phyloP scores from a whole-genome alignment of 2,329 filamentous ascomycete species.

The Hypomyces rosellus region DNA sequence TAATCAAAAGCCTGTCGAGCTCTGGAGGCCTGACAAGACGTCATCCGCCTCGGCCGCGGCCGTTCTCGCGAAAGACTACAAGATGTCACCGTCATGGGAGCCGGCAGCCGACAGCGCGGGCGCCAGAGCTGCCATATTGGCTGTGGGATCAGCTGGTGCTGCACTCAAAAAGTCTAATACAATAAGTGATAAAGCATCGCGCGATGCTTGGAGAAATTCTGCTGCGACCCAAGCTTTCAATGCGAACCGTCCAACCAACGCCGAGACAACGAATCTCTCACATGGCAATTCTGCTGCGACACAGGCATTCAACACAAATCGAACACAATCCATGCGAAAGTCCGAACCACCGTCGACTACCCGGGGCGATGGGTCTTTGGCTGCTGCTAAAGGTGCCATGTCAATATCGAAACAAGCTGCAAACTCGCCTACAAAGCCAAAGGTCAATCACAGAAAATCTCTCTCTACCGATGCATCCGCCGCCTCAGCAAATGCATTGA shows the following conservation, averaged over 20 bases:
- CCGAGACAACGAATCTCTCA: conserved; percentile 15
- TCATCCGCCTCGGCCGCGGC: conserved; percentile 45
- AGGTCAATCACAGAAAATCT: conserved; percentile 7
- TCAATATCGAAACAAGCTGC: conserved; percentile 52
- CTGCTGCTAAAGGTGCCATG: conserved; percentile 74
- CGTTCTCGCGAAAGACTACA: conserved; percentile 36
- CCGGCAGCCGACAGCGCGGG: conserved; percentile 58
- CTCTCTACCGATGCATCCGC: conserved; percentile 26
- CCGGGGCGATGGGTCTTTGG: conserved; percentile 58
- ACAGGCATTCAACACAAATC: conserved; percentile 32
- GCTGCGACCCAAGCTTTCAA: conserved; percentile 64
- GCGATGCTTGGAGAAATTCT: conserved; percentile 52
- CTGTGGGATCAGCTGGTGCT: conserved; percentile 36
- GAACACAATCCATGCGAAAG: conserved; percentile 22
- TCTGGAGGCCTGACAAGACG: conserved; percentile 58
- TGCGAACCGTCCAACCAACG: conserved; percentile 17
- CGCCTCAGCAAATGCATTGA: conserved; percentile 62
- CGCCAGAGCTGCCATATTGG: conserved; percentile 68
- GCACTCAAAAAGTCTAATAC: conserved; percentile 21
- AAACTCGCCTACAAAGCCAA: conserved; percentile 49
- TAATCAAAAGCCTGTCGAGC: conserved; percentile 58
- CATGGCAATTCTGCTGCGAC: conserved; percentile 26
- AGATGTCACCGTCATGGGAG: conserved; percentile 49
- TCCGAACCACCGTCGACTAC: conserved; percentile 25
- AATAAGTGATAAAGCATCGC: conserved; percentile 14